Conservation (phyloP, 768 basidiomycete genomes). For the Coprinopsis marcescibilis region DNA sequence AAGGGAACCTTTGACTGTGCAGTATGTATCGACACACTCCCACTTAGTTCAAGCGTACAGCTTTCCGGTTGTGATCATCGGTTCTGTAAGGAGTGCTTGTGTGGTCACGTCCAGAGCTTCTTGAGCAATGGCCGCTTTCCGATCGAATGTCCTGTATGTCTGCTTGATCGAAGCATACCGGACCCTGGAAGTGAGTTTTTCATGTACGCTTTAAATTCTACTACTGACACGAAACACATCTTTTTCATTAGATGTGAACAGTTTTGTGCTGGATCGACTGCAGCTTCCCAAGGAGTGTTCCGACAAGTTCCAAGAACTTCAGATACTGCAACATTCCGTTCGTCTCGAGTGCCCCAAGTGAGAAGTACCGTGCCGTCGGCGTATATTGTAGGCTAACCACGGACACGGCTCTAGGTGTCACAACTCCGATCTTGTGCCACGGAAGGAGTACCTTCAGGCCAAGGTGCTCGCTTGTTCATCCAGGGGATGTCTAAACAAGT, state of each 20-base stretch:
- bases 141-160: slow-evolving; percentile 10
- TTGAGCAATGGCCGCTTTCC: slow-evolving; percentile 9
- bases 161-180: slow-evolving; percentile 8
- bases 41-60: slow-evolving; percentile 2
- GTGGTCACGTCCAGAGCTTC: slow-evolving; percentile 10
- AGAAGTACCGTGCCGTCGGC: background rate
- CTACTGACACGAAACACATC: background rate
- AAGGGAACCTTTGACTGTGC: slow-evolving; percentile 9
- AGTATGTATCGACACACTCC: slow-evolving; percentile 8
- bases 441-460: slow-evolving; percentile 8
- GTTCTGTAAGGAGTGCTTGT: slow-evolving; percentile 12
- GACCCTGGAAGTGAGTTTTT: slow-evolving; percentile 10
- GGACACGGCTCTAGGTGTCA: background rate
- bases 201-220: background rate
- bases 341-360: slow-evolving; percentile 10
- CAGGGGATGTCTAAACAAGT: slow-evolving; percentile 1
- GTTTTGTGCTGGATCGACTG: slow-evolving; percentile 2
- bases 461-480: background rate
- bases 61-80: slow-evolving; percentile 8
- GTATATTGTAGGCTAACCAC: background rate
- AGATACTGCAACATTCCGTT: slow-evolving; percentile 9
- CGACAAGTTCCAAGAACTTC: slow-evolving; percentile 8
- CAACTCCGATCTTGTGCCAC: background rate
- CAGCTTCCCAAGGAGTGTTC: slow-evolving; percentile 5
- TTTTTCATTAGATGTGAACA: slow-evolving; percentile 3